Base-by-base conservation (phyloP, 148 eudicot genomes). In the Bassia scoparia region DNA sequence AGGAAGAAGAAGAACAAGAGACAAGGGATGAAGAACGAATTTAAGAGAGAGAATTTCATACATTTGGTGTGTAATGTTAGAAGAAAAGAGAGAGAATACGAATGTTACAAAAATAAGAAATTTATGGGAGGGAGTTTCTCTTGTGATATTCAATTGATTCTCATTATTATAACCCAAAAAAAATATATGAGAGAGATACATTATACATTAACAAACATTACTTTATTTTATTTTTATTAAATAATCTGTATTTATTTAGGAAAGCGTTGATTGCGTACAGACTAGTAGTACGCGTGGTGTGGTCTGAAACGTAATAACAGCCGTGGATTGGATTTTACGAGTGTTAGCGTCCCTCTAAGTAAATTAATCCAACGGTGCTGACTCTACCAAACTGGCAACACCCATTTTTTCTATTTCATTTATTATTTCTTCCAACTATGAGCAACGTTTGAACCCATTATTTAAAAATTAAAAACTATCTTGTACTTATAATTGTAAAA, bases 141-240 rank as follows among this genome's bases (percentile, higher is more conserved):
- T 68, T 60, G 67, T 69, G 68, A 46, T 24, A 67, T 46, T 34
- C 78, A 76, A 79, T 83, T 76, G 85, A 79, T 76, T 79, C 72
- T 79, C 76, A 70, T 79, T 66, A 82, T 68, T 79, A 79, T 69
- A 76, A 73, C 73, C 58, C 26, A 26, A 34, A 38, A 34, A 72
- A 44, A 26, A 37, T 24, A 69, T 35, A 59, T 68, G 80, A 79
- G 67, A 75, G 66, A 64, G 81, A 29, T n/a, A n/a, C n/a, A n/a
- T n/a, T n/a, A n/a, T n/a, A n/a, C n/a, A n/a, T n/a, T n/a, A 53
- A 60, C 31, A 20, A 29, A 16, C 21, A 2, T 15, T 50, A 34
- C 61, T 46, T 20, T 49, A 10, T 58, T 58, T 61, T 27, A 26
- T 3, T 5, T 21, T 73, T 62, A 13, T 31, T 46, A 7, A 41